Evolutionary conservation across 2,329 filamentous ascomycete species (phyloP), one percentile per base, ranked within the genome.

Genomic region (Fulvia fulva): DNA sequence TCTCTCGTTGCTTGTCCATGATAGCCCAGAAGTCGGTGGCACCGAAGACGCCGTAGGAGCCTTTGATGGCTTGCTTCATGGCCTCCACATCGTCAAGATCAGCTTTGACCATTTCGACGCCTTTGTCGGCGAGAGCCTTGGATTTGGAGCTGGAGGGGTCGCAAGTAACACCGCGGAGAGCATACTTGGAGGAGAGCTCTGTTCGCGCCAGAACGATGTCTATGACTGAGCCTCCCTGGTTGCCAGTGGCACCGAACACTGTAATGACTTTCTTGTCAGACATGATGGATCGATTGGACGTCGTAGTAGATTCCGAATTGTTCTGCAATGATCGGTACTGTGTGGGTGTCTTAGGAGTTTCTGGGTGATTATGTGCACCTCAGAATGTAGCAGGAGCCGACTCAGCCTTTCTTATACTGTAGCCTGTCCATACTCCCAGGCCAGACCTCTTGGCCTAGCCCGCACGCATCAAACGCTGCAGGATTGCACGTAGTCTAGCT

Each of bases 241-340:
- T 79, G 58, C 84, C 83, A 19, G 83, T 86, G 45, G 83, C 80
- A 26, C 83, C 83, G 64, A 86, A 81, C 12, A 87, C 76, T 46
- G 79, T 80, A 67, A 85, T 75, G 65, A 81, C 73, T 64, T 79
- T 81, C 52, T 65, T 65, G 25, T 55, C 53, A 37, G 65, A 60
- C 63, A 66, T 63, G 55, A 9, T 12, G 28, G 28, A 32, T 32
- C n/a, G n/a, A n/a, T n/a, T n/a, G n/a, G n/a, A n/a, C n/a, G n/a
- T n/a, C n/a, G n/a, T n/a, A n/a, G n/a, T n/a, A n/a, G n/a, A n/a
- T n/a, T n/a, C n/a, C n/a, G n/a, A n/a, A n/a, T n/a, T n/a, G n/a
- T n/a, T n/a, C n/a, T n/a, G n/a, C n/a, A n/a, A 66, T 63, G 55
- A 9, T 12, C 8, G 28, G 12, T 32, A 22, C 25, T 7, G n/a